phyloP scores from a whole-genome alignment of 257 asterid genomes.

The Primulina eburnea region DNA sequence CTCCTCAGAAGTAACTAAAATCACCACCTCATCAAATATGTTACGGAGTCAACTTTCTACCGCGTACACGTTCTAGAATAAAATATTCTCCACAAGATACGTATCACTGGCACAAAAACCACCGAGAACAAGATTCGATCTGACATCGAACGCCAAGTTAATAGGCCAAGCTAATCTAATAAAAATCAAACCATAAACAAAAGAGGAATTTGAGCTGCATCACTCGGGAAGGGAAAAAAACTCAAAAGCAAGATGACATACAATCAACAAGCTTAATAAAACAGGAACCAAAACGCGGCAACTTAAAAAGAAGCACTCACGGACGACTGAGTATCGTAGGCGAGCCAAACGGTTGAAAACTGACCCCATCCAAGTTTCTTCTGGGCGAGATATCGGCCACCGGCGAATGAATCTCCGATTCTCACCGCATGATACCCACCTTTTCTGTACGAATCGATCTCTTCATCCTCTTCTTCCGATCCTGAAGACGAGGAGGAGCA shows the following conservation, averaged over 20 bases:
- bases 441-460: slow-evolving; percentile 63
- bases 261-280: not conserved
- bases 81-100: not conserved
- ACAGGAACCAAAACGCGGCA: not conserved
- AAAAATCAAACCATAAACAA: not conserved
- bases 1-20: not conserved
- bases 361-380: slow-evolving; percentile 98
- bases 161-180: not conserved
- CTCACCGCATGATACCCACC: slow-evolving; percentile 93
- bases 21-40: not conserved
- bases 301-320: slow-evolving; percentile 37
- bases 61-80: not conserved
- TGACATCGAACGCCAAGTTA: not conserved
- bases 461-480: slow-evolving; percentile 91
- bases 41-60: not conserved
- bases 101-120: not conserved
- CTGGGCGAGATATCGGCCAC: slow-evolving; percentile 87
- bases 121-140: not conserved
- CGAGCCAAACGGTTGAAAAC: slow-evolving; percentile 98
- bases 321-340: slow-evolving; percentile 71
- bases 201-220: not conserved
- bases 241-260: not conserved
- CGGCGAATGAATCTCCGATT: slow-evolving; percentile 71
- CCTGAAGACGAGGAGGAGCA: slow-evolving; percentile 74
- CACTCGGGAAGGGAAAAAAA: not conserved